A percentile compares a stretch with the other conserved stretches of the same genome.
phyloP scores from a whole-genome alignment of 371 early-diverging fungal genomes.

The Mortierella sp. region DNA sequence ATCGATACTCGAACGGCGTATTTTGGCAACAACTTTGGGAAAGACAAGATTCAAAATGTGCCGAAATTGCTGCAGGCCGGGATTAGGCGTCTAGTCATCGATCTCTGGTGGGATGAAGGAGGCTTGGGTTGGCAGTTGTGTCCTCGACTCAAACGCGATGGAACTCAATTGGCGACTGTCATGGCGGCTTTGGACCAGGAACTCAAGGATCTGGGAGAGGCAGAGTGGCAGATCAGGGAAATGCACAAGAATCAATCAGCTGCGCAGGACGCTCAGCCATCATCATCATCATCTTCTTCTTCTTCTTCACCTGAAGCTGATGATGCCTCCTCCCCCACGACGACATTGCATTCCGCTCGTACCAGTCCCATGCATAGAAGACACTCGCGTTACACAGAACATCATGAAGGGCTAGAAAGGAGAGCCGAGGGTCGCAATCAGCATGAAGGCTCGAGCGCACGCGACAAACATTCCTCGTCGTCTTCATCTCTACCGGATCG shows the following conservation, averaged over 20 bases:
- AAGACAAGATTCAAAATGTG: slow-evolving; percentile 21
- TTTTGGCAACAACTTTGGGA: slow-evolving; percentile 36
- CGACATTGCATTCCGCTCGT: background rate
- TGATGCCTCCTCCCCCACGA: too few species aligned
- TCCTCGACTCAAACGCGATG: slow-evolving; percentile 30
- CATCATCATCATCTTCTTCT: background rate
- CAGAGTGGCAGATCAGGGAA: slow-evolving; percentile 3
- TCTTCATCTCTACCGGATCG: background rate
- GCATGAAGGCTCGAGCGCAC: background rate
- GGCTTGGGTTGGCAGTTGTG: slow-evolving; percentile 46
- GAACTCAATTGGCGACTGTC: background rate
- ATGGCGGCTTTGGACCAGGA: slow-evolving; percentile 23
- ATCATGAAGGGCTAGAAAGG: background rate
- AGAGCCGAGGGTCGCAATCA: background rate
- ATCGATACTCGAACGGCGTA: slow-evolving; percentile 39
- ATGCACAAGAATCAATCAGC: slow-evolving; percentile 12
- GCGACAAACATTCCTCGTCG: background rate
- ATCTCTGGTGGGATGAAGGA: slow-evolving; percentile 49
- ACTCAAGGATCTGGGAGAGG: slow-evolving; percentile 1
- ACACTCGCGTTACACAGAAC: background rate
- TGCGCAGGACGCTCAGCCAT: too few species aligned
- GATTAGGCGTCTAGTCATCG: slow-evolving; percentile 40
- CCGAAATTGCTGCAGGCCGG: slow-evolving; percentile 42
- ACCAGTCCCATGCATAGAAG: background rate
- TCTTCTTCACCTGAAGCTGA: too few species aligned